Percentiles rank a stretch among this genome's conserved stretches.
phyloP scores from a whole-genome alignment of 2,329 filamentous ascomycete species.

The Penicillium thymicola region DNA sequence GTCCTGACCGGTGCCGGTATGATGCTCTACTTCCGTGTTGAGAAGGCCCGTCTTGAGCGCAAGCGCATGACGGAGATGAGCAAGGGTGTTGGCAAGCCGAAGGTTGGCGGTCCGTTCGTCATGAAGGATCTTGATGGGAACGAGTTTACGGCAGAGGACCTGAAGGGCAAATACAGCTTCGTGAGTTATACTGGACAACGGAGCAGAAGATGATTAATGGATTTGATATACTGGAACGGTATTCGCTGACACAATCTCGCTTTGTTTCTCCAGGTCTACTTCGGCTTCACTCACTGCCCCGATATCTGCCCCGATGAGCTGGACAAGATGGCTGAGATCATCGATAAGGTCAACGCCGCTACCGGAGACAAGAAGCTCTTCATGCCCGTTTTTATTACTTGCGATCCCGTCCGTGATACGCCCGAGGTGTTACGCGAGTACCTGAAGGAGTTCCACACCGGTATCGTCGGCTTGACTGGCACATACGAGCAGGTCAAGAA shows the following conservation, averaged over 20 bases:
- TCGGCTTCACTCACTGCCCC: conserved; percentile 96
- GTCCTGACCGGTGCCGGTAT: conserved; percentile 72
- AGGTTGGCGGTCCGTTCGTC: conserved; percentile 84
- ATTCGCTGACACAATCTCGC: conserved; percentile 1
- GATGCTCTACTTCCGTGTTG: conserved; percentile 86
- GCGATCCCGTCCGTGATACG: conserved; percentile 87
- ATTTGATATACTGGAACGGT: not conserved
- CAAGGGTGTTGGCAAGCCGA: conserved; percentile 88
- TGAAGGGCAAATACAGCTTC: conserved; percentile 76
- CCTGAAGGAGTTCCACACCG: conserved; percentile 82
- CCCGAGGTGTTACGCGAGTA: conserved; percentile 82
- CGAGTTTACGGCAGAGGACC: conserved; percentile 70
- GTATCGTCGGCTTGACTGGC: conserved; percentile 84
- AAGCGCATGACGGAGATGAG: conserved; percentile 85
- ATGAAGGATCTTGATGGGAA: conserved; percentile 79
- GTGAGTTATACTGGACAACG: conserved; percentile 30
- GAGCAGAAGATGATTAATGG: not conserved
- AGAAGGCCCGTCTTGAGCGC: conserved; percentile 87
- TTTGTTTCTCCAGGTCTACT: conserved; percentile 68
- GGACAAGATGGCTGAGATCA: conserved; percentile 98
- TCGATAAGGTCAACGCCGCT: conserved; percentile 60
- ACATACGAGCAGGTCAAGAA: conserved; percentile 91
- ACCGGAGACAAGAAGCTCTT: conserved; percentile 48
- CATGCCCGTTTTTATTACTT: conserved; percentile 86
- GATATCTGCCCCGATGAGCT: conserved; percentile 99